Conservation (phyloP, 108 stramenopile species). For the Nitzschia sp. region DNA sequence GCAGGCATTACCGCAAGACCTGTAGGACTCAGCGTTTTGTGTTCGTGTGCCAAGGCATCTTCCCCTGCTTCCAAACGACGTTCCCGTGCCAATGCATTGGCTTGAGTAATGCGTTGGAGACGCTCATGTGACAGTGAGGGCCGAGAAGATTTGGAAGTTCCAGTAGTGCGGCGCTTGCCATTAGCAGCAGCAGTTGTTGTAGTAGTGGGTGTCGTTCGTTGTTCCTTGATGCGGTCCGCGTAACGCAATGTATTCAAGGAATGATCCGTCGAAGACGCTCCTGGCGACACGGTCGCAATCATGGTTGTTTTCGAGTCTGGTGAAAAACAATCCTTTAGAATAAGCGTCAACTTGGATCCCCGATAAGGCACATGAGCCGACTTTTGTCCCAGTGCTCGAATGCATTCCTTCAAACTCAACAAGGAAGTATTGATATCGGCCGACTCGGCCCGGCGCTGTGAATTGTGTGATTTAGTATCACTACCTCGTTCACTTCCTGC, state of each 20-base stretch:
- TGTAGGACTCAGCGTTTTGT: background rate
- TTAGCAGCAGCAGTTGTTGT: background rate
- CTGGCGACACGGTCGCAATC: slow-evolving; percentile 97
- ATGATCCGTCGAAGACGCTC: slow-evolving; percentile 92
- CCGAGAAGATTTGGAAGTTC: background rate
- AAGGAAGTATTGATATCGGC: slow-evolving; percentile 98
- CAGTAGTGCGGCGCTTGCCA: too few species aligned
- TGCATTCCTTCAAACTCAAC: slow-evolving; percentile 97
- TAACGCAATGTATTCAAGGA: slow-evolving; percentile 98
- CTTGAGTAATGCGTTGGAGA: slow-evolving; percentile 25
- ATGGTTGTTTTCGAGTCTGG: slow-evolving; percentile 91
- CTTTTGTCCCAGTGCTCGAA: slow-evolving; percentile 89
- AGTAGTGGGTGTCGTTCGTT: slow-evolving; percentile 45
- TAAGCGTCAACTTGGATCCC: slow-evolving; percentile 96
- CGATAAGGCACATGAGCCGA: slow-evolving; percentile 96
- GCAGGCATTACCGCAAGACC: background rate
- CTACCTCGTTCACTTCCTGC: slow-evolving; percentile 95
- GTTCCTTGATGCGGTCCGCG: slow-evolving; percentile 95
- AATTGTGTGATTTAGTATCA: slow-evolving; percentile 96
- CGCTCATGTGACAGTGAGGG: slow-evolving; percentile 6
- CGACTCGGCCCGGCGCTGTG: slow-evolving; percentile 91
- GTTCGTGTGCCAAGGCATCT: background rate
- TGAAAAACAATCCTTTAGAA: slow-evolving; percentile 97
- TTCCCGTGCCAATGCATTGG: background rate
- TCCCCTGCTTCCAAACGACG: background rate